Percentiles rank a stretch among this genome's conserved stretches.
Evolutionary conservation across 768 basidiomycete genomes (phyloP).

Genomic region (Pleurotus platypus): DNA sequence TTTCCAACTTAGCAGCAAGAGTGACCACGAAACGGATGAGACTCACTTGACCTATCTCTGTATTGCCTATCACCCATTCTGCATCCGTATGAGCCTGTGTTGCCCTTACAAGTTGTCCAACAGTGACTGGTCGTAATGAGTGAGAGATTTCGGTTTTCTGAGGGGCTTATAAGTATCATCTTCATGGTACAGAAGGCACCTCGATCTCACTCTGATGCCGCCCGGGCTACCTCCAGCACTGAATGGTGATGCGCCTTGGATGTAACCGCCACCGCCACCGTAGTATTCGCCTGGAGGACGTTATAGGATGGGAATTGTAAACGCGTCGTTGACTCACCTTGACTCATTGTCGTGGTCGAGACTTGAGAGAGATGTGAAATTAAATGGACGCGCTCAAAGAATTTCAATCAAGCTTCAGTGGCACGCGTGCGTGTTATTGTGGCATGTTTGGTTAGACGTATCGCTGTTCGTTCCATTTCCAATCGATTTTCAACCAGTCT

Average conservation of each 20-base stretch:
- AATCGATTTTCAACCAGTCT: too few species aligned
- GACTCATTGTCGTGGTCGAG: constrained; percentile 31
- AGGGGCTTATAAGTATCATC: background rate
- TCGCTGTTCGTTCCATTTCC: background rate
- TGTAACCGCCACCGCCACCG: constrained; percentile 47
- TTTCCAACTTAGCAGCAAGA: background rate
- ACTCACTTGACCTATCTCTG: constrained; percentile 75
- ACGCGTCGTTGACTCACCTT: constrained; percentile 30
- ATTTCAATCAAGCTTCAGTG: too few species aligned
- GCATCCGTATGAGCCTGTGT: constrained; percentile 85
- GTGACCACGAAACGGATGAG: background rate
- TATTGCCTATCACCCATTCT: constrained; percentile 81
- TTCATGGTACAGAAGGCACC: background rate
- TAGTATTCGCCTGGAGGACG: constrained; percentile 9
- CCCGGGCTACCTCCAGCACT: constrained; percentile 59
- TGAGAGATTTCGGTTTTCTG: constrained; percentile 36
- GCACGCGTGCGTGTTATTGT: background rate
- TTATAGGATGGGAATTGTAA: background rate
- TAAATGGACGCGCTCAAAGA: background rate
- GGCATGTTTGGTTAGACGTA: background rate
- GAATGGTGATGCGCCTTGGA: constrained; percentile 60
- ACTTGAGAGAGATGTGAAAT: background rate
- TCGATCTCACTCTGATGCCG: constrained; percentile 39
- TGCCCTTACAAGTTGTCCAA: constrained; percentile 52
- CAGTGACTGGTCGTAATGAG: constrained; percentile 31